Evolutionary conservation across 1,284 basidiomycete species (phyloP).

Genomic region (Austroboletus rostrupii): DNA sequence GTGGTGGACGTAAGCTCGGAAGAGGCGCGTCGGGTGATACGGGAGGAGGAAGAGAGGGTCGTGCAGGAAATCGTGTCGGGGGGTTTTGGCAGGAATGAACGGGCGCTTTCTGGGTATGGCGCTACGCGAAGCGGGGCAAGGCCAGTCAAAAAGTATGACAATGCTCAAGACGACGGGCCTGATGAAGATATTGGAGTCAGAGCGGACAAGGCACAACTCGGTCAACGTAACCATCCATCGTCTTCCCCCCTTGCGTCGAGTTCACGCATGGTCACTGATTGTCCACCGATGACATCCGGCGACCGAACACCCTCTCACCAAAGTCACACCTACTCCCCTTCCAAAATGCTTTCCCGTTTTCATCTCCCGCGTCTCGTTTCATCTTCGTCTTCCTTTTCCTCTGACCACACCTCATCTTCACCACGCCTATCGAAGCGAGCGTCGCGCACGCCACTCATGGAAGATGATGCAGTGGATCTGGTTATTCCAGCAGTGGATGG

Average conservation of each 20-base stretch:
- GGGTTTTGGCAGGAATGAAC: constrained; percentile 7
- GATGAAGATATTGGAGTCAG: neutral
- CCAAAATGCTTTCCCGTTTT: constrained; percentile 6
- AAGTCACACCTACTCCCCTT: constrained; percentile 8
- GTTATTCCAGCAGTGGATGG: constrained; percentile 19
- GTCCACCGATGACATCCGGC: constrained; percentile 5
- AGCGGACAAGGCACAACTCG: neutral
- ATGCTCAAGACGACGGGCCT: constrained; percentile 3
- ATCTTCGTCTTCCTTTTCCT: neutral
- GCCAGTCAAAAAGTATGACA: constrained; percentile 5
- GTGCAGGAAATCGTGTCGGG: constrained; percentile 24
- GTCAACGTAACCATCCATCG: neutral
- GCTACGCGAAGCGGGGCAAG: constrained; percentile 21
- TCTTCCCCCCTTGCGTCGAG: constrained; percentile 10
- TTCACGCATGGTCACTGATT: constrained; percentile 4
- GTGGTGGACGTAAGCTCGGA: constrained; percentile 84
- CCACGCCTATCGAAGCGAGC: constrained; percentile 5
- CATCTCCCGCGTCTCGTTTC: constrained; percentile 3
- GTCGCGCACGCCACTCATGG: constrained; percentile 17
- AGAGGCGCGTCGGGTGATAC: constrained; percentile 57
- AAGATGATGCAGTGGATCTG: constrained; percentile 30
- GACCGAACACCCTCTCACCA: constrained; percentile 12
- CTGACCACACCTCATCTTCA: constrained; percentile 9
- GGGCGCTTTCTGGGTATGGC: constrained; percentile 16
- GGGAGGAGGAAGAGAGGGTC: constrained; percentile 41